phyloP scores from a whole-genome alignment of 805 yeast genomes.

The Cyberlindnera saturnus region DNA sequence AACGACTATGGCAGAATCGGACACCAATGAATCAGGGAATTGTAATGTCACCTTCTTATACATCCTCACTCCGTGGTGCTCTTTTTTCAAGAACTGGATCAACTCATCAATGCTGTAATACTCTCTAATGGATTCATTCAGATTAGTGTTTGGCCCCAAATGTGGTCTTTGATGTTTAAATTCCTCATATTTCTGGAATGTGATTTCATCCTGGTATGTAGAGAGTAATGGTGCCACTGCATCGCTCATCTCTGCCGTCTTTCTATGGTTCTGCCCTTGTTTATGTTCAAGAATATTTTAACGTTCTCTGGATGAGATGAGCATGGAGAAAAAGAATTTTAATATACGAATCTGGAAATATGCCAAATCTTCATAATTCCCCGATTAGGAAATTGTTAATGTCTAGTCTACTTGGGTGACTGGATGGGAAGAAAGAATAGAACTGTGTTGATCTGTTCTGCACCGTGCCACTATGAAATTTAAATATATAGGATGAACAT shows the following conservation, averaged over 20 bases:
- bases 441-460: too few relatives aligned
- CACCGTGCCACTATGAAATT: too few relatives aligned
- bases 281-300: too few relatives aligned
- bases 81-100: slow-evolving; percentile 31
- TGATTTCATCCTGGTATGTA: slow-evolving; percentile 59
- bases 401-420: too few relatives aligned
- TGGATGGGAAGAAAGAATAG: too few relatives aligned
- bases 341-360: too few relatives aligned
- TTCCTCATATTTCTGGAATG: slow-evolving; percentile 40
- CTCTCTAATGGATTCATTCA: slow-evolving; percentile 16
- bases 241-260: slow-evolving; percentile 2
- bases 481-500: too few relatives aligned
- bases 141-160: slow-evolving; percentile 23
- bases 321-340: too few relatives aligned
- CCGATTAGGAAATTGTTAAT: too few relatives aligned
- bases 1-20: slow-evolving; percentile 71
- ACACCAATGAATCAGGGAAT: slow-evolving; percentile 77
- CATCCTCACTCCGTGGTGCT: slow-evolving; percentile 23
- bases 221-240: slow-evolving; percentile 66
- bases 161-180: slow-evolving; percentile 23
- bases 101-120: slow-evolving; percentile 54
- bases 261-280: background rate
- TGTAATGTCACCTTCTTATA: slow-evolving; percentile 69
- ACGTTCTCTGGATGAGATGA: too few relatives aligned
- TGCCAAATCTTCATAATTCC: too few relatives aligned